These are phyloP conservation scores for Monilinia vaccinii-corymbosi DNA, from an alignment of 2,329 filamentous ascomycete genomes.

Conservation along the genomic window DNA sequence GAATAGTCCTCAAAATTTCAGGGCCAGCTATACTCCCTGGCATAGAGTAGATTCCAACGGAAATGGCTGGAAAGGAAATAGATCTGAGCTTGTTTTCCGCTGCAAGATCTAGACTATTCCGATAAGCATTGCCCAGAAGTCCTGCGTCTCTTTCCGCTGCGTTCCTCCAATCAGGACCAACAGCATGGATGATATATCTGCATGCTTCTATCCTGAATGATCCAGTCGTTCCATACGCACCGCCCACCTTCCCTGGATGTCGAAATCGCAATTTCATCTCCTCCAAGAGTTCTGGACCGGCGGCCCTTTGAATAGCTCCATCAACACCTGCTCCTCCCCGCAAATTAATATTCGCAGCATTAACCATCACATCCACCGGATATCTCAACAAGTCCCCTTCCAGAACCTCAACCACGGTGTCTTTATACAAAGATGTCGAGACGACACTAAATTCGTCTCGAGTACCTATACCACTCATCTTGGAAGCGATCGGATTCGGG, in stretches of 20 bases:
- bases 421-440: not conserved
- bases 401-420: not conserved
- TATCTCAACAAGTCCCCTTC: not conserved
- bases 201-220: not conserved
- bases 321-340: not conserved
- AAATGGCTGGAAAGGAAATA: not conserved
- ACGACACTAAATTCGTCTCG: not conserved
- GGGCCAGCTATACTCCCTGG: not conserved
- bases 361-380: slow-evolving; percentile 3
- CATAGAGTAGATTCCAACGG: not conserved
- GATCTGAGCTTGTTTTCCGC: not conserved
- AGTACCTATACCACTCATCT: not conserved
- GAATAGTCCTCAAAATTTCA: not conserved
- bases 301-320: not conserved
- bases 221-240: not conserved
- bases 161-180: not conserved
- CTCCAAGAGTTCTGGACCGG: not conserved
- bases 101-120: not conserved
- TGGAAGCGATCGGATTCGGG: not conserved
- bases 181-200: not conserved
- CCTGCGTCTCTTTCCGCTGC: not conserved
- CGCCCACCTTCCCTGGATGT: not conserved
- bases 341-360: not conserved
- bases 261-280: not conserved
- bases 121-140: not conserved